phyloP scores from a whole-genome alignment of 2,329 filamentous ascomycete genomes.

The Ophiocordyceps camponoti-saundersi region DNA sequence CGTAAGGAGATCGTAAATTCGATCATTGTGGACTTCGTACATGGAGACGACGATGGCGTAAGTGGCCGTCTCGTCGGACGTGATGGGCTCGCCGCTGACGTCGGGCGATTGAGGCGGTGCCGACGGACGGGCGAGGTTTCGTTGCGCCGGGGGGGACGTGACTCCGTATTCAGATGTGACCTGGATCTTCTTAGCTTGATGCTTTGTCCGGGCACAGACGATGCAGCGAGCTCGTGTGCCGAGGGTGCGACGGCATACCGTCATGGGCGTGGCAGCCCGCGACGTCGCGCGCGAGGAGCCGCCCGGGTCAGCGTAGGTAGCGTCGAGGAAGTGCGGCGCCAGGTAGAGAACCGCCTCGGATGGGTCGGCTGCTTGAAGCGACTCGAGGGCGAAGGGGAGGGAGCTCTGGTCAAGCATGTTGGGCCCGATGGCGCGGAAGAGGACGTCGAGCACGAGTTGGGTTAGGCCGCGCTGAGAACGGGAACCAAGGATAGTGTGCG shows the following conservation, averaged over 20 bases:
- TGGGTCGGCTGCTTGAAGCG: constrained; percentile 58
- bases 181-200: constrained; percentile 28
- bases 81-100: constrained; percentile 51
- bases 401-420: constrained; percentile 48
- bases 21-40: constrained; percentile 98
- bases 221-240: neutral
- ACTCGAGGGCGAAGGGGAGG: constrained; percentile 48
- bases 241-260: constrained; percentile 27
- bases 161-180: constrained; percentile 26
- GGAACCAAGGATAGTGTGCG: constrained; percentile 87
- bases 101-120: constrained; percentile 58
- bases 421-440: constrained; percentile 66
- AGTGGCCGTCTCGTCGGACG: constrained; percentile 44
- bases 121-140: constrained; percentile 52
- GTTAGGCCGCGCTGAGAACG: constrained; percentile 75
- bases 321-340: constrained; percentile 63
- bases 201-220: constrained; percentile 3
- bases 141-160: constrained; percentile 37
- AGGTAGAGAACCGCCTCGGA: constrained; percentile 66
- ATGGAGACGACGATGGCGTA: constrained; percentile 87
- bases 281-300: constrained; percentile 42
- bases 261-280: constrained; percentile 52
- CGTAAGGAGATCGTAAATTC: constrained; percentile 84
- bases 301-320: constrained; percentile 49
- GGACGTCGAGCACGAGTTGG: constrained; percentile 76